Evolutionary conservation across 495 filamentous ascomycete species (phyloP).

Genomic region (Ascodesmis nigricans): DNA sequence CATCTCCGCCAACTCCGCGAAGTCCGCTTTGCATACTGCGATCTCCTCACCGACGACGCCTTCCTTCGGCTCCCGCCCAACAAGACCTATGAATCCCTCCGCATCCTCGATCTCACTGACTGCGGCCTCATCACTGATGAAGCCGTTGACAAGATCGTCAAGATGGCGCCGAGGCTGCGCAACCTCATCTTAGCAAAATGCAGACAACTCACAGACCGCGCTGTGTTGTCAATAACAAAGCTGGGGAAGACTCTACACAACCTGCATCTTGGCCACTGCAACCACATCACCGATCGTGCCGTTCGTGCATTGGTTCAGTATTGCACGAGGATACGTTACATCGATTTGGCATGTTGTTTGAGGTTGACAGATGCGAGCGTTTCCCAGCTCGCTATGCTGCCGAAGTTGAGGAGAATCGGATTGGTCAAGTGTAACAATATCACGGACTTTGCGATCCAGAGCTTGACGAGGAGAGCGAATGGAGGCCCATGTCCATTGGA

Average conservation of each 20-base stretch:
- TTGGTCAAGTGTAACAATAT: constrained; percentile 83
- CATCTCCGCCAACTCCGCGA: constrained; percentile 67
- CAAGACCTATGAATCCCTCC: constrained; percentile 56
- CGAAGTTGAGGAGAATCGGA: constrained; percentile 83
- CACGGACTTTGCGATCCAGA: constrained; percentile 55
- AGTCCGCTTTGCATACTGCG: constrained; percentile 64
- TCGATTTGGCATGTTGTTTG: constrained; percentile 88
- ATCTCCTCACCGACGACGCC: constrained; percentile 57
- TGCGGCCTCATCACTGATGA: constrained; percentile 65
- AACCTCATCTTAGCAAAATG: constrained; percentile 93
- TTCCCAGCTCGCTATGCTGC: constrained; percentile 60
- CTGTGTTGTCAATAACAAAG: constrained; percentile 64
- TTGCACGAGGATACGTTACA: constrained; percentile 92
- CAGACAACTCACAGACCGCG: constrained; percentile 67
- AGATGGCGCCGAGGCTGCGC: constrained; percentile 63
- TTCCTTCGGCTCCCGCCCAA: constrained; percentile 51
- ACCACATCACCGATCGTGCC: constrained; percentile 66
- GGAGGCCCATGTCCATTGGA: constrained; percentile 39
- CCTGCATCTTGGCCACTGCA: constrained; percentile 86
- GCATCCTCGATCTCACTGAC: constrained; percentile 83
- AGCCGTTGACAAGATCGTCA: constrained; percentile 67
- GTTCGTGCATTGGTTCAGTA: constrained; percentile 59
- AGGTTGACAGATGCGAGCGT: constrained; percentile 73
- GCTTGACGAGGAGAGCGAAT: constrained; percentile 30
- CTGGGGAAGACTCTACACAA: constrained; percentile 93